Percentiles rank a stretch among this genome's conserved stretches.
Conservation (phyloP, 1,139 yeast genomes). For the Kodamaea arcana region DNA sequence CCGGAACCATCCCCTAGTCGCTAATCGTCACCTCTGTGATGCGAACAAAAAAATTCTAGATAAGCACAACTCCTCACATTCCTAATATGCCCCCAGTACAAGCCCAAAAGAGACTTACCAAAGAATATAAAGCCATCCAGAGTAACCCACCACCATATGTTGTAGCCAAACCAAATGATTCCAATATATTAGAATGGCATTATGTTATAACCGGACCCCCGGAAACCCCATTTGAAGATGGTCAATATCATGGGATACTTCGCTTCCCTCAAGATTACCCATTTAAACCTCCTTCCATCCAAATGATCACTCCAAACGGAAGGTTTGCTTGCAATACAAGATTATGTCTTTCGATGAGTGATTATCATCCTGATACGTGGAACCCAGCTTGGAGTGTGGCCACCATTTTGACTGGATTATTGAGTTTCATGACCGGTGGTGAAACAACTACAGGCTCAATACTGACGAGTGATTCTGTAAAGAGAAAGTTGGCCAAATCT, state of each 20-base stretch:
- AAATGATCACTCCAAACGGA: constrained; percentile 86
- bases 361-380: constrained; percentile 92
- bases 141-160: constrained; percentile 80
- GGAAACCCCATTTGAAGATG: constrained; percentile 75
- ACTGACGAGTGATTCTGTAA: constrained; percentile 32
- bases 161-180: constrained; percentile 78
- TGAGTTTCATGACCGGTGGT: constrained; percentile 77
- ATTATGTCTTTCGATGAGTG: constrained; percentile 84
- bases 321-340: constrained; percentile 75
- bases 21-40: background rate
- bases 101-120: constrained; percentile 53
- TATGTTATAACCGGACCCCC: constrained; percentile 84
- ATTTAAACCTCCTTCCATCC: constrained; percentile 86
- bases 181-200: constrained; percentile 55
- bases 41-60: no score
- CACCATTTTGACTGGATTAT: constrained; percentile 76
- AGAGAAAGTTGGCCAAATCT: constrained; percentile 39
- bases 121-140: constrained; percentile 72
- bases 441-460: constrained; percentile 41
- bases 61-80: background rate
- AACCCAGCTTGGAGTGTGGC: constrained; percentile 94
- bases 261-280: constrained; percentile 87
- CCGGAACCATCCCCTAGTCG: background rate
- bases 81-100: constrained; percentile 46
- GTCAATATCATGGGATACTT: constrained; percentile 86